Conservation (phyloP, 306 rosid genomes). For the Clitoria ternatea region DNA sequence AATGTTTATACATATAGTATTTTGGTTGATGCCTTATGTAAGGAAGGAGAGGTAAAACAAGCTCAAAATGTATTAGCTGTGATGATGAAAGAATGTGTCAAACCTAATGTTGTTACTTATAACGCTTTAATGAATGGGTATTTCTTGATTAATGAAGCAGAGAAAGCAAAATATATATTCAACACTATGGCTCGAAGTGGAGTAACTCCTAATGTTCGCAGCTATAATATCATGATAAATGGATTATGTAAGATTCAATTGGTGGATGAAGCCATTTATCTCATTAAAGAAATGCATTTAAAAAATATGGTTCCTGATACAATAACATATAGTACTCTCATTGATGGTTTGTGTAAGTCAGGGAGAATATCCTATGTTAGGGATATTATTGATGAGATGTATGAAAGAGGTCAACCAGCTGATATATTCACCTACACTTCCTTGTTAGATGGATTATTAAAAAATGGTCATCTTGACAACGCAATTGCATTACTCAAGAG, state of each 20-base stretch:
- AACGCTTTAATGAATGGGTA: conserved; percentile 23
- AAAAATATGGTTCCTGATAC: not conserved
- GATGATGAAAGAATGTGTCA: not conserved
- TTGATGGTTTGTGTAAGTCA: conserved; percentile 4
- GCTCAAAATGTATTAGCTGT: not conserved
- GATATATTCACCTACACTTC: not conserved
- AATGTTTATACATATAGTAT: not conserved
- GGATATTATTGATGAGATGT: not conserved
- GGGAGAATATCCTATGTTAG: not conserved
- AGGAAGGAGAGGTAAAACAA: not conserved
- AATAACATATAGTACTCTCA: not conserved
- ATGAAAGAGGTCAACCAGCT: not conserved
- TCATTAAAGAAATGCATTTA: not conserved
- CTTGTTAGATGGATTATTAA: not conserved
- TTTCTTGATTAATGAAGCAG: not conserved
- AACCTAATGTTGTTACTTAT: conserved; percentile 8
- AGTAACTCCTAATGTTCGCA: not conserved
- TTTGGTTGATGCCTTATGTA: not conserved
- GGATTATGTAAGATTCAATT: not conserved
- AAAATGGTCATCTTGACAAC: not conserved
- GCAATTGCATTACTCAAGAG: not conserved
- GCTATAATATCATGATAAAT: not conserved
- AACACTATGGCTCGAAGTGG: not conserved
- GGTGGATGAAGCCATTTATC: conserved; percentile 6
- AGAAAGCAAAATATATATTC: not conserved